Base-by-base conservation (phyloP, 2,329 filamentous ascomycete genomes). In the Fusarium sp. region DNA sequence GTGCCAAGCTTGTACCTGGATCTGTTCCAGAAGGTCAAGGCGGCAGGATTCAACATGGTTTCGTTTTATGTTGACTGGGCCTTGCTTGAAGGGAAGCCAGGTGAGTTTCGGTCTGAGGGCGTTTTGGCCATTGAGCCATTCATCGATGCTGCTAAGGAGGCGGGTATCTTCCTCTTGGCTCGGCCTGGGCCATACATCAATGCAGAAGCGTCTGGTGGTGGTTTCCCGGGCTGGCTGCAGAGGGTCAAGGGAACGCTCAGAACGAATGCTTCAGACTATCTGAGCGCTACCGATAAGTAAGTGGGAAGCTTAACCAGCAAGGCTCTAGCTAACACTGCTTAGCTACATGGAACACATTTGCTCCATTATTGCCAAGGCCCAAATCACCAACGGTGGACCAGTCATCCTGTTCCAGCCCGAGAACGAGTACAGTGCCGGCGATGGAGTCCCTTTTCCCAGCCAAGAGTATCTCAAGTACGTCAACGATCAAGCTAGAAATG, bases 41-140 rank as follows among this genome's bases (percentile, higher is more conserved):
- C 93, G 0, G 83, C 95, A 2, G 94, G 94, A 0, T 95, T 95
- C 83, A 96, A 93, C 76, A 89, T 90, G 52, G 92, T 95, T 1
- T 95, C 93, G 0, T 95, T 95, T 81, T 96, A 96, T 78, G 87
- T 92, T 8, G 89, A 95, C 76, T 97, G 94, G 94, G 93, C 92
- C 4, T 84, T 96, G 3, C 81, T 95, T 0, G 94, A 97, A 80
- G 93, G 93, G 3, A 92, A 92, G 68, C 91, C 87, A 0, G 94
- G 93, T 1, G 85, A 90, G 5, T 95, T 94, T 77, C 86, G 85
- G 10, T 92, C 91, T 1, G 90, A 94, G 3, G 94, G 93, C 0
- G 87, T 95, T 18, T 94, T 95, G 76, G 91, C 89, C 16, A 85
- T 94, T 5, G 88, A 94, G 73, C 91, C 92, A 0, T 95, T 97